Evolutionary conservation across 1,139 yeast genomes (phyloP).

Genomic region (Protomyces inouyei): DNA sequence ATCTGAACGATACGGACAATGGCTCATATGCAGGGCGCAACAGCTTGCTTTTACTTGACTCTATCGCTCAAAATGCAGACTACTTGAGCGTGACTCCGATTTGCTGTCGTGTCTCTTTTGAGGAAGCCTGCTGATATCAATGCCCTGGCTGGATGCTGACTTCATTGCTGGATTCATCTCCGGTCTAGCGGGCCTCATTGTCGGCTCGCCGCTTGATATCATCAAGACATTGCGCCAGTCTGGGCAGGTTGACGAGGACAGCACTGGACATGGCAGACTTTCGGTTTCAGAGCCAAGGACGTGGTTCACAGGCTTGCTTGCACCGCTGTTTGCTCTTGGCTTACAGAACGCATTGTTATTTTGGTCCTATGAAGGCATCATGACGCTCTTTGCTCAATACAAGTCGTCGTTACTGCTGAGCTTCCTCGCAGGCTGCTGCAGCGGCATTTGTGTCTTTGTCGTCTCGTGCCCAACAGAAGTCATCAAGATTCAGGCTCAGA

Average conservation of each 20-base stretch:
- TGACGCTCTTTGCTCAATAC: neutral
- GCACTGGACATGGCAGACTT: neutral
- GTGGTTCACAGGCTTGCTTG: conserved; percentile 33
- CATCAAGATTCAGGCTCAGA: conserved; percentile 34
- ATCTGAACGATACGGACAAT: neutral
- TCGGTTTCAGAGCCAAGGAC: neutral
- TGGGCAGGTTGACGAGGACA: too few species aligned
- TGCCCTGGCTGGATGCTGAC: conserved; percentile 1
- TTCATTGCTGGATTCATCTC: conserved; percentile 34
- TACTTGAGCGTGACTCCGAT: too few species aligned
- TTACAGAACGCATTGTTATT: conserved; percentile 31
- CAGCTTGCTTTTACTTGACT: neutral
- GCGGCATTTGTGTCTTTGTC: conserved; percentile 33
- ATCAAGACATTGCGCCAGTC: conserved; percentile 33
- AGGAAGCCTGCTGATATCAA: too few species aligned
- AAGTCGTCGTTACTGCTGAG: neutral
- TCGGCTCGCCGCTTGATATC: conserved; percentile 35
- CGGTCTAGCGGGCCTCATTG: conserved; percentile 34
- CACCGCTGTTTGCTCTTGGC: conserved; percentile 34
- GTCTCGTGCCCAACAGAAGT: conserved; percentile 34
- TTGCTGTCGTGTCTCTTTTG: too few species aligned
- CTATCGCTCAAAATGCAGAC: neutral
- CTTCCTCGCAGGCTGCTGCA: conserved; percentile 31
- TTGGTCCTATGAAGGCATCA: conserved; percentile 4
- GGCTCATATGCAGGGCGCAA: neutral